Conservation (phyloP, 345 rosid genomes). For the Brassica napus region Da-Ae NC_063439.1:23155501-23156000, state of each 20-base stretch:
- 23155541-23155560: background rate
- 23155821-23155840: constrained; percentile 80
- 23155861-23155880: constrained; percentile 62
- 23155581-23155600: constrained; percentile 7
- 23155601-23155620: background rate
- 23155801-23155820: constrained; percentile 83
- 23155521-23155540: background rate
- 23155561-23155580: background rate
- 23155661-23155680: background rate
- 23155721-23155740: constrained; percentile 56
- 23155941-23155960: background rate
- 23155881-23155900: background rate
- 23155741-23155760: constrained; percentile 76
- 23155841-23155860: constrained; percentile 64
- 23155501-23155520: constrained; percentile 10
- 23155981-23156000: background rate
- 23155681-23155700: constrained; percentile 7
- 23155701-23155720: background rate
- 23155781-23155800: constrained; percentile 77
- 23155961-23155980: constrained; percentile 1
- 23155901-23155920: background rate
- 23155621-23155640: background rate
- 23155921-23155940: background rate
- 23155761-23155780: constrained; percentile 82
- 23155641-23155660: background rate